Conservation (phyloP, 208 protist species). For the Sergeia podlipaevii region DNA sequence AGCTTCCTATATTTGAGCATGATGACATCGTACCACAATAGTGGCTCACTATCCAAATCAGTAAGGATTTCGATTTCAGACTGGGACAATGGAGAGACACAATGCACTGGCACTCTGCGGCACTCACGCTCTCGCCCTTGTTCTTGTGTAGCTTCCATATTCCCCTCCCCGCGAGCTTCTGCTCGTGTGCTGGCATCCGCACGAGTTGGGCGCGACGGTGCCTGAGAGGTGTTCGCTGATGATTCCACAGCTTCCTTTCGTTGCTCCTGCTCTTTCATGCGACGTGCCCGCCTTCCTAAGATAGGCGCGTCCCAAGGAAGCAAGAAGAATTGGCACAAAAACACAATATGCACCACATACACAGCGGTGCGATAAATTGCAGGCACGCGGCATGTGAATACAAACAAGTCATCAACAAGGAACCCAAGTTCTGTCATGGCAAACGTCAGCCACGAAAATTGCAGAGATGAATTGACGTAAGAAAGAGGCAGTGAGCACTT, state of each 20-base stretch:
- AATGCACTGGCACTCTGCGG: background rate
- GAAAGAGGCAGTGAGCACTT: constrained; percentile 65
- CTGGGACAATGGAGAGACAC: constrained; percentile 19
- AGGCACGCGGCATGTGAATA: constrained; percentile 75
- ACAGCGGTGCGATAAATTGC: constrained; percentile 54
- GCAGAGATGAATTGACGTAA: constrained; percentile 32
- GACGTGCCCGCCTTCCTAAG: too few species aligned
- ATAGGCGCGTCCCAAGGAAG: constrained; percentile 71
- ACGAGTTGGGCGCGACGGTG: too few species aligned
- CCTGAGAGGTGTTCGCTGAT: too few species aligned
- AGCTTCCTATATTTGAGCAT: constrained; percentile 51
- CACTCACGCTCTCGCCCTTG: background rate
- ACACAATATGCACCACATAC: constrained; percentile 50
- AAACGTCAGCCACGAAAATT: constrained; percentile 19
- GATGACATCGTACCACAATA: constrained; percentile 45
- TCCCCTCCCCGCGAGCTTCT: too few species aligned
- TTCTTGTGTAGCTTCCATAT: background rate
- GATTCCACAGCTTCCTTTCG: too few species aligned
- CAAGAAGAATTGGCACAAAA: constrained; percentile 48
- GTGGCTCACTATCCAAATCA: constrained; percentile 41
- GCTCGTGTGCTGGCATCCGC: too few species aligned
- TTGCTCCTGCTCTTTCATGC: background rate
- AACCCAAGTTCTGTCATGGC: constrained; percentile 48
- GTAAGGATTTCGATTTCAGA: constrained; percentile 30
- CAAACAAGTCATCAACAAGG: constrained; percentile 79